Conservation (phyloP, 2,329 filamentous ascomycete genomes). For the Calycina herbarum region DNA sequence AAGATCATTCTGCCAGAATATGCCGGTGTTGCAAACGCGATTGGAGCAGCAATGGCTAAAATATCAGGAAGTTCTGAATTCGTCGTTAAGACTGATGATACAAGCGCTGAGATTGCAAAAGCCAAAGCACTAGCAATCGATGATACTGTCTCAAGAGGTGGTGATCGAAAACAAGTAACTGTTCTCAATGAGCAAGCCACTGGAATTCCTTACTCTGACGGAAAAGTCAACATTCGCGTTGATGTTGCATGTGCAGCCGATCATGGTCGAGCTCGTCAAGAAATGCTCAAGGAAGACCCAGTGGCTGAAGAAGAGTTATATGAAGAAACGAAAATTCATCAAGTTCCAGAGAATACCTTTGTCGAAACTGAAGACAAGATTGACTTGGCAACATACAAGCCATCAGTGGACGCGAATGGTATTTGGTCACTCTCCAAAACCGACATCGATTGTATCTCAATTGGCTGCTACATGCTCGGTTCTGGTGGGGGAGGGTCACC, state of each 20-base stretch:
- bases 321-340: neutral
- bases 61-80: conserved; percentile 20
- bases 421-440: neutral
- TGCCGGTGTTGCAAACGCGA: conserved; percentile 56
- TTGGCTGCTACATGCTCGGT: conserved; percentile 50
- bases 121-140: neutral
- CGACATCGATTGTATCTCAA: conserved; percentile 44
- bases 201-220: neutral
- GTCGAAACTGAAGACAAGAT: neutral
- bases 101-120: neutral
- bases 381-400: neutral
- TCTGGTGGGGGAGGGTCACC: conserved; percentile 50
- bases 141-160: neutral
- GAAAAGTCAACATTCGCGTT: neutral
- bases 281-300: neutral
- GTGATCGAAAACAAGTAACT: neutral
- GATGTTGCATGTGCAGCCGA: neutral
- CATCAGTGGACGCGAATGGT: neutral
- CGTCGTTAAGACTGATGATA: neutral
- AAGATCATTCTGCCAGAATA: conserved; percentile 51
- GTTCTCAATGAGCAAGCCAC: conserved; percentile 1
- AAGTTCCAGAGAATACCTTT: neutral
- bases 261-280: neutral
- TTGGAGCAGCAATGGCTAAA: conserved; percentile 52
- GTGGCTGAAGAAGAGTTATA: neutral